Percentiles rank a stretch among this genome's conserved stretches.
phyloP scores from a whole-genome alignment of 78 protist species.

The Bodo saltans region DNA sequence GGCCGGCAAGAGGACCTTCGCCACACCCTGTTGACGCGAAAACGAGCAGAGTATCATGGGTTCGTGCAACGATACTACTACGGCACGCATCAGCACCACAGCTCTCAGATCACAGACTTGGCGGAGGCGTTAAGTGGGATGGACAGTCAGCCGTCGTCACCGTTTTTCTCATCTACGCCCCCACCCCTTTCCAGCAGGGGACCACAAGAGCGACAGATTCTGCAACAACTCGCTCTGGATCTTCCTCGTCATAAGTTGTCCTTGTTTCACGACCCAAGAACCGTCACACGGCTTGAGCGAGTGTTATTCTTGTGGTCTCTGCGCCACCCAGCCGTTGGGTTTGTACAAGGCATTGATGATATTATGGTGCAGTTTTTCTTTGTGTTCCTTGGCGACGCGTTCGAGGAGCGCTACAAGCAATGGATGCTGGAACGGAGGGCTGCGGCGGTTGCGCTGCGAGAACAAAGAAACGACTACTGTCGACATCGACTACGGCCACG shows the following conservation, averaged over 20 bases:
- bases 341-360: constrained; percentile 96
- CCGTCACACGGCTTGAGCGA: constrained; percentile 62
- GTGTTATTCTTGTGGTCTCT: constrained; percentile 86
- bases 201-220: neutral
- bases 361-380: constrained; percentile 44
- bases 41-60: neutral
- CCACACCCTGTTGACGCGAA: neutral
- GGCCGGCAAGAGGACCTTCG: too few relatives aligned
- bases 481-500: too few relatives aligned
- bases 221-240: neutral
- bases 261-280: constrained; percentile 50
- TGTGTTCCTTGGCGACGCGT: constrained; percentile 11
- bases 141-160: neutral
- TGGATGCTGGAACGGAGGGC: neutral
- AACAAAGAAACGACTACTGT: too few relatives aligned
- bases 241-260: neutral
- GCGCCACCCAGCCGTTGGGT: constrained; percentile 91
- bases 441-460: too few relatives aligned
- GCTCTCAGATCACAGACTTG: neutral
- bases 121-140: neutral
- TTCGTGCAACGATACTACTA: neutral
- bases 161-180: too few relatives aligned
- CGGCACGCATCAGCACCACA: neutral
- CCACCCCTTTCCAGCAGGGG: neutral
- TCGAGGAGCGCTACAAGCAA: neutral